Base-by-base conservation (phyloP, 345 rosid genomes). In the Brassica cretica region DNA sequence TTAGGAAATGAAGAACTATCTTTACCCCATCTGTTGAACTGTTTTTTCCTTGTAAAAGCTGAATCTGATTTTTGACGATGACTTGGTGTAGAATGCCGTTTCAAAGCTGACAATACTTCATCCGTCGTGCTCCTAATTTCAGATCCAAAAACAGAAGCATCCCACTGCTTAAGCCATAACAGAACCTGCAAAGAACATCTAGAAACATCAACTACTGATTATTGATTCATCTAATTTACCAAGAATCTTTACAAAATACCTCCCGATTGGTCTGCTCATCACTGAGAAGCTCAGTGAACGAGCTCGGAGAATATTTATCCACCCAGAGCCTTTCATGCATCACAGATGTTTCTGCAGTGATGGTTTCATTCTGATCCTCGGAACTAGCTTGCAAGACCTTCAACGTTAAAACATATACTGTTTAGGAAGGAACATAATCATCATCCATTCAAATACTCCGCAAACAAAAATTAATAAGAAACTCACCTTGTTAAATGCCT, bases 101-200 rank as follows among this genome's bases (percentile, higher is more conserved):
- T 93, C 70, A 95, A 82, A 82, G 98, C 88, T 75, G 91, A 89
- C 77, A 95, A 82, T 64, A 93, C 93, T 55, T 93, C 98, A 79
- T 95, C 98, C 44, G 91, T 72, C 3, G 99, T 95, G 83, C 86
- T 91, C 86, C 93, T 91, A 68, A 95, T 87, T 84, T 86, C 98
- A 80, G 98, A 93, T 76, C 97, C 97, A 84, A 91, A 95, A 85
- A 95, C 99, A 87, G 88, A 84, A 61, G 98, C 87, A 81, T 95
- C 99, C 99, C 99, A 95, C 81, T 95, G 97, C 85, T 95, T 95
- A 80, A 95, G 84, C 99, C 99, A 95, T 46, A 91, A 76, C 62
- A 93, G 92, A 49, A 93, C 97, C 99, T 95, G 85, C 73, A 84
- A 12, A 76, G 59, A 44, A 55, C 44, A 70, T 46, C 33, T 27